A percentile compares a stretch with the other conserved stretches of the same genome.
Evolutionary conservation across 257 asterid species (phyloP).

Genomic region (Salvia rosmarinus): DNA sequence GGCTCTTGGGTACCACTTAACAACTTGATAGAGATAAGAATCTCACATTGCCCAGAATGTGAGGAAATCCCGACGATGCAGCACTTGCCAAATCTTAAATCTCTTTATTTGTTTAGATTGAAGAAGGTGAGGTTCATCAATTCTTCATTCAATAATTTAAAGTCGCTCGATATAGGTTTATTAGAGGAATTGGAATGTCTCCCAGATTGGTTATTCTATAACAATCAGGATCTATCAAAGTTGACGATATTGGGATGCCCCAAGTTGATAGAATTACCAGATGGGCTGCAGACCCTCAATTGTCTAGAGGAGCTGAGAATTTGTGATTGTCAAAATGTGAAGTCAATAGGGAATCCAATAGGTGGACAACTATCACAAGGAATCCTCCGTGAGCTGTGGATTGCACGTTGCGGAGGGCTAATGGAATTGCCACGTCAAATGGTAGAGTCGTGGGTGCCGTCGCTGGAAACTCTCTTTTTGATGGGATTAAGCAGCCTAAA

Average conservation of each 20-base stretch:
- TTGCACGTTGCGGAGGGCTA: not conserved
- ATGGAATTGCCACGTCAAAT: not conserved
- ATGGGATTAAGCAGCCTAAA: not conserved
- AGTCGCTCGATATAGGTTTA: not conserved
- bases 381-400: not conserved
- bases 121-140: not conserved
- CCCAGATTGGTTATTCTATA: not conserved
- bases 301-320: not conserved
- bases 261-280: not conserved
- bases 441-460: not conserved
- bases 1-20: not conserved
- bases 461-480: not conserved
- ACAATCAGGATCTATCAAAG: not conserved
- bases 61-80: not conserved
- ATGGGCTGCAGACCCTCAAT: not conserved
- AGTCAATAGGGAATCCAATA: not conserved
- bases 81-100: conserved; percentile 16
- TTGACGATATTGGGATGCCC: not conserved
- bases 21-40: not conserved
- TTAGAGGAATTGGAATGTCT: not conserved
- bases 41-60: not conserved
- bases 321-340: not conserved
- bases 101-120: not conserved
- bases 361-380: not conserved
- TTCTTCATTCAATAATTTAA: not conserved